Percentiles rank a stretch among this genome's conserved stretches.
Conservation (phyloP, 169 alveolate genomes). For the Toxoplasma gondii region DNA sequence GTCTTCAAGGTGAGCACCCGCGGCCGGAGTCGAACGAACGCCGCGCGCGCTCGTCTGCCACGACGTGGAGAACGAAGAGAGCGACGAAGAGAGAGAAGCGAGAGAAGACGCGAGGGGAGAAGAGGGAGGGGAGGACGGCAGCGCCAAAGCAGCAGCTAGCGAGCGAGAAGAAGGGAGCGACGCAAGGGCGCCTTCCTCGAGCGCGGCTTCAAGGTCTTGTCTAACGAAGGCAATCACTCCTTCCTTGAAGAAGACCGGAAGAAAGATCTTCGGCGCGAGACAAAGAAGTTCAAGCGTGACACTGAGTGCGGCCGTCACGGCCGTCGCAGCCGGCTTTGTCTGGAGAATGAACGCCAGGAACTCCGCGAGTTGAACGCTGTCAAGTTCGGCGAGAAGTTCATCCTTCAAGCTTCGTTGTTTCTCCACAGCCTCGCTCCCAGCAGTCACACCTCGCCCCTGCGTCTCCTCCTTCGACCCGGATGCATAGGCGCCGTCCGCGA, state of each 20-base stretch:
- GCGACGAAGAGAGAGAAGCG: too few species aligned
- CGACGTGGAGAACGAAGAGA: too few species aligned
- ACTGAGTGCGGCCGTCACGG: conserved; percentile 45
- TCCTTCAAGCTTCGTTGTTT: neutral
- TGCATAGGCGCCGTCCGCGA: neutral
- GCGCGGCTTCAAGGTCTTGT: neutral
- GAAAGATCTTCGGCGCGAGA: conserved; percentile 4
- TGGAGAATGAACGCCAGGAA: conserved; percentile 31
- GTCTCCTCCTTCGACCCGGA: neutral
- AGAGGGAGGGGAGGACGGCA: neutral
- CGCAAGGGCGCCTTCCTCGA: neutral
- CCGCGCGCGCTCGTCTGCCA: too few species aligned
- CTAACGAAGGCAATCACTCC: conserved; percentile 41
- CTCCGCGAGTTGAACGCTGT: conserved; percentile 25
- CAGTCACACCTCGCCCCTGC: neutral
- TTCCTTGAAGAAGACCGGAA: conserved; percentile 37
- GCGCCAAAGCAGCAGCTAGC: neutral
- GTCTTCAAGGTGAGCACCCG: too few species aligned
- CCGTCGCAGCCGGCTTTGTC: conserved; percentile 18
- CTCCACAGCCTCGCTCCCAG: neutral
- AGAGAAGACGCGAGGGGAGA: too few species aligned
- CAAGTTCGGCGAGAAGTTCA: neutral
- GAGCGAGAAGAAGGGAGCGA: conserved; percentile 9
- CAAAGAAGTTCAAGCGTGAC: conserved; percentile 54
- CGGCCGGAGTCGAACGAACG: too few species aligned